Base-by-base conservation (phyloP, 176 grass and related monocot species). In the Avena insularis region DNA sequence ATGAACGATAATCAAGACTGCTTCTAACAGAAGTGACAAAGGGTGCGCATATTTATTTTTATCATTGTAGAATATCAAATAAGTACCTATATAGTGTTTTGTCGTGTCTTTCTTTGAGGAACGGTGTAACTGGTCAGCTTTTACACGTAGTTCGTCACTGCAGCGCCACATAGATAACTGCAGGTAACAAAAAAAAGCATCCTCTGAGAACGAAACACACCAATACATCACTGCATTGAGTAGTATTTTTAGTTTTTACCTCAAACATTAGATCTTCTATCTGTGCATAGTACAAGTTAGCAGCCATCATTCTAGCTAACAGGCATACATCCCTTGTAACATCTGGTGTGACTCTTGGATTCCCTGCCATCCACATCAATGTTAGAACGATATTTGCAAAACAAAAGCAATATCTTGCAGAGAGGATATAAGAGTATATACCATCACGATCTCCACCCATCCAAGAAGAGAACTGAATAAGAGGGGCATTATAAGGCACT, bases 161-260 rank as follows among this genome's bases (percentile, higher is more conserved):
- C 96, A 98, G 15, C 93, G 96, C 96, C 96, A 98, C 96, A 98
- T 98, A 78, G 96, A 98, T 61, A 98, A 73, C 96, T 98, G 79
- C 55, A 92, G 43, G 36, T 56, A 54, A 71, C 45, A 61, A 65
- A 83, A 43, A 90, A 45, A 66, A 88, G 45, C 6, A 89, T 38
- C 56, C 61, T 27, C 14, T 84, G 25, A 92, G 85, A 36, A 50
- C 23, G 6, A n/a, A 58, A 86, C 53, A 84, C 58, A 81, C n/a
- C 21, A 55, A 60, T 71, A 36, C 20, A 89, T 2, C 53, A 78
- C 16, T 40, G 1, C 6, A 50, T 66, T 79, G 29, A 73, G 78
- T 55, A 84, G 15, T 45, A 25, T 49, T 74, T 66, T 79, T 43
- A 4, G 20, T 71, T 83, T 38, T 80, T 77, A 98, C 96, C 93